These are phyloP conservation scores for Cladobotryum mycophilum DNA, from an alignment of 2,329 filamentous ascomycete genomes.

Conservation along the genomic window DNA sequence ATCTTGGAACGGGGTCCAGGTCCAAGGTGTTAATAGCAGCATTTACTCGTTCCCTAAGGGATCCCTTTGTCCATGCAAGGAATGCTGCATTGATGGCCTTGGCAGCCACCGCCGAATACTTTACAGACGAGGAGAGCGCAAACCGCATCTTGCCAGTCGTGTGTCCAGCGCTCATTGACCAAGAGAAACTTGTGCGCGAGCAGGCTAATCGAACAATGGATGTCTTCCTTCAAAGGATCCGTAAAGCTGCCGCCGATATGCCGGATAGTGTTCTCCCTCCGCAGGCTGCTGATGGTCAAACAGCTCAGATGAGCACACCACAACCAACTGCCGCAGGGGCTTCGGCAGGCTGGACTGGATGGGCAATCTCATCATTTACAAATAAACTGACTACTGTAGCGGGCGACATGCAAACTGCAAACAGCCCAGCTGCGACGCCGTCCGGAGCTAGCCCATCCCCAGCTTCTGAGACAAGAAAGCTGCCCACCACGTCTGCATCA, in stretches of 20 bases:
- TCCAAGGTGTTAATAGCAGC: constrained; percentile 90
- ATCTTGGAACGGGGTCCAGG: constrained; percentile 70
- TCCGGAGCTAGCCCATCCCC: constrained; percentile 32
- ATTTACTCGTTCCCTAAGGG: constrained; percentile 80
- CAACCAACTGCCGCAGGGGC: constrained; percentile 50
- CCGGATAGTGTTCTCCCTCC: constrained; percentile 73
- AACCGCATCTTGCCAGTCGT: constrained; percentile 75
- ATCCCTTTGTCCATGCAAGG: constrained; percentile 90
- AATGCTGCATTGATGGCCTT: constrained; percentile 85
- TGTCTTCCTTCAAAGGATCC: constrained; percentile 73
- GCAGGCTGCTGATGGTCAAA: constrained; percentile 42
- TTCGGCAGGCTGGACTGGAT: constrained; percentile 69
- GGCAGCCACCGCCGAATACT: constrained; percentile 76
- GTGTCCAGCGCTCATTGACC: constrained; percentile 81
- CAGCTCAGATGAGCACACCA: constrained; percentile 73
- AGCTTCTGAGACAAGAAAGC: constrained; percentile 30
- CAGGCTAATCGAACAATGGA: constrained; percentile 88
- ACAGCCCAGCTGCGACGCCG: constrained; percentile 35
- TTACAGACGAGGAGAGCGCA: constrained; percentile 85
- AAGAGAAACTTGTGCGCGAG: constrained; percentile 89
- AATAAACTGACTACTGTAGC: constrained; percentile 82
- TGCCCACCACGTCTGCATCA: constrained; percentile 47
- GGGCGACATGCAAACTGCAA: constrained; percentile 70
- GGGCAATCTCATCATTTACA: constrained; percentile 97
- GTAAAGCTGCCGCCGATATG: constrained; percentile 70